These are phyloP conservation scores for Penicillium atrosanguineum DNA, from an alignment of 495 filamentous ascomycete species.

Conservation along the genomic window DNA sequence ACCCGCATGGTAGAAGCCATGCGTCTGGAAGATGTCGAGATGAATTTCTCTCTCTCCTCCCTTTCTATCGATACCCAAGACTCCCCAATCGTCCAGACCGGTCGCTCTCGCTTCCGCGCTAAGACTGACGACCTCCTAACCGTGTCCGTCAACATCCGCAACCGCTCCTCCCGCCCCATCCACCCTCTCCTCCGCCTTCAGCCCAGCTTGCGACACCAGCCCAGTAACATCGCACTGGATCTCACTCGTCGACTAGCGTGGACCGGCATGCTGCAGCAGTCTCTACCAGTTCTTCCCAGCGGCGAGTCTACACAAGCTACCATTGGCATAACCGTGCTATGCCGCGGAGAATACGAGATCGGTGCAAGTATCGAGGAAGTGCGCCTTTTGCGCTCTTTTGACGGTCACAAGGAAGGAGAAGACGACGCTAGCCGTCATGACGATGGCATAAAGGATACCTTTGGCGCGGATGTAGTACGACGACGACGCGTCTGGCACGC, in stretches of 20 bases:
- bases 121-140: constrained; percentile 69
- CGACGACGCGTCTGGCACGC: constrained; percentile 73
- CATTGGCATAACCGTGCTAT: constrained; percentile 68
- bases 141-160: constrained; percentile 64
- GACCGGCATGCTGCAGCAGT: constrained; percentile 79
- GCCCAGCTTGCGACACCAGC: constrained; percentile 71
- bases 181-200: constrained; percentile 73
- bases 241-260: constrained; percentile 79
- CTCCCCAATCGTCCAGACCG: constrained; percentile 33
- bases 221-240: constrained; percentile 73
- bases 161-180: constrained; percentile 66
- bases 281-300: constrained; percentile 57
- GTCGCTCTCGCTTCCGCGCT: constrained; percentile 53
- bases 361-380: constrained; percentile 81
- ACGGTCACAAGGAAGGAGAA: constrained; percentile 9
- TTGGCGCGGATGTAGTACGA: constrained; percentile 55
- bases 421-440: constrained; percentile 31
- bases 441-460: constrained; percentile 49
- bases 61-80: constrained; percentile 15
- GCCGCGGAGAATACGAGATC: constrained; percentile 80
- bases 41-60: constrained; percentile 55
- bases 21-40: constrained; percentile 74
- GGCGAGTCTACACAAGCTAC: constrained; percentile 53
- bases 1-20: constrained; percentile 80
- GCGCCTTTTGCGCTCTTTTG: constrained; percentile 30